Percentiles rank a stretch among this genome's conserved stretches.
Evolutionary conservation across 768 basidiomycete species (phyloP).

Genomic region (Mycena maculata): DNA sequence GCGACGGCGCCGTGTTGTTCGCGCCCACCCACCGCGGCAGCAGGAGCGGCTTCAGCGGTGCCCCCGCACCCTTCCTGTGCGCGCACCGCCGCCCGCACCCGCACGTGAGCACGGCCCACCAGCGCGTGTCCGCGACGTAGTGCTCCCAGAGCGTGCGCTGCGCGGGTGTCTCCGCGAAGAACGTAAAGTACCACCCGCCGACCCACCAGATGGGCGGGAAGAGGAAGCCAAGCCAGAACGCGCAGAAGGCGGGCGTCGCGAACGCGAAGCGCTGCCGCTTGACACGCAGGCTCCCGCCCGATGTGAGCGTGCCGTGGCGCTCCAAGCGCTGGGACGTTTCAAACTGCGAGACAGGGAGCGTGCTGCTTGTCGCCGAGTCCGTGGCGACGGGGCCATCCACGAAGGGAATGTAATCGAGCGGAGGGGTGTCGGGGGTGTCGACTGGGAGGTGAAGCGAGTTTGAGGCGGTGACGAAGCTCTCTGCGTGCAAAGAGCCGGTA

Average conservation of each 20-base stretch:
- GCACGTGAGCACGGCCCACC: constrained; percentile 30
- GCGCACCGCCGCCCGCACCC: not conserved
- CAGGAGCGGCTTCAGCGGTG: constrained; percentile 20
- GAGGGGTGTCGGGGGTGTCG: not conserved
- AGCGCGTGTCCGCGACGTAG: constrained; percentile 31
- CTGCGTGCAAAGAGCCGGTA: constrained; percentile 32
- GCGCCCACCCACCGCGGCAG: constrained; percentile 34
- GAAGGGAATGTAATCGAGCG: not conserved
- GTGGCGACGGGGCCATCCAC: not conserved
- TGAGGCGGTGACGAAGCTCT: constrained; percentile 34
- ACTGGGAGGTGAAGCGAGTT: constrained; percentile 19
- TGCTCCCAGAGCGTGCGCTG: constrained; percentile 32
- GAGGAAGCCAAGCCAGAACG: constrained; percentile 35
- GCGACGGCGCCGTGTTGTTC: constrained; percentile 21
- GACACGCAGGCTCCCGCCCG: constrained; percentile 21
- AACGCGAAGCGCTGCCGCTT: constrained; percentile 24
- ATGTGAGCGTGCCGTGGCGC: constrained; percentile 21
- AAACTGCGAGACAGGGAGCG: not conserved
- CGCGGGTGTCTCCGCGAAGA: constrained; percentile 31
- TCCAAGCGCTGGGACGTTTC: not conserved
- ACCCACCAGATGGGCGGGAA: constrained; percentile 35
- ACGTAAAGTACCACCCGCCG: constrained; percentile 35
- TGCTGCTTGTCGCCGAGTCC: constrained; percentile 17
- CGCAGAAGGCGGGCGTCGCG: constrained; percentile 35
- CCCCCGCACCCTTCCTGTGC: not conserved